Evolutionary conservation across 768 basidiomycete species (phyloP), one percentile per base, ranked within the genome.

Genomic region (Podaxis sp.): DNA sequence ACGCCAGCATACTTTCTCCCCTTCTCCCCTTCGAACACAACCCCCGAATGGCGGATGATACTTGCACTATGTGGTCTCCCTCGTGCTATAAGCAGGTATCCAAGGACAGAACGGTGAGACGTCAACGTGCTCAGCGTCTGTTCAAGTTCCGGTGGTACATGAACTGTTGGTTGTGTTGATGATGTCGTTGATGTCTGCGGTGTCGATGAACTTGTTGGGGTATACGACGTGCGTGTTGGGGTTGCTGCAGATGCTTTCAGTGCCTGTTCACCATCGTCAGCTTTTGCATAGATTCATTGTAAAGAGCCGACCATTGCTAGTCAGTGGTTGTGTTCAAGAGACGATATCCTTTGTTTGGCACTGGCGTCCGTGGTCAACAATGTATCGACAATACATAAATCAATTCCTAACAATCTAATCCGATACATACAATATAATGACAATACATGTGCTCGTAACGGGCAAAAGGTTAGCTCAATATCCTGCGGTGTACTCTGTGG

Each of bases 31-130:
- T 94, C 93, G 67, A 94, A 94, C 4, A 93, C 82, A 57, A 91
- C 90, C 13, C 93, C 93, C 0, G 91, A 88, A 68, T 92, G 88
- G 36, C 92, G 83, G 68, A 97, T 89, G 66, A 97, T 93, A 67
- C 87, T 87, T 19, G 85, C 83, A 5, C 87, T 88, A 52, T 83
- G 83, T 26, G 46, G 15, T 9, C 48, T 48, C 0, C 87, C 84
- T 13, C 93, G 82, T 2, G 92, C 89, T 36, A 96, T 79, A 0
- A 96, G 83, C 69, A 96, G 83, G 72, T 95, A 95, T 1, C 95
- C 94, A 5, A 93, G 84, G 3, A 96, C 93, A 22, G 92, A 89
- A 17, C 92, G 84, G 70, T 96, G 91, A 4, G 90, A 83, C 1
- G 92, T 88, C 57, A 96, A 81, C 65, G 89, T 75, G 0, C 87